Conservation (phyloP, 2,329 filamentous ascomycete species). For the Onygenales sp. region DNA sequence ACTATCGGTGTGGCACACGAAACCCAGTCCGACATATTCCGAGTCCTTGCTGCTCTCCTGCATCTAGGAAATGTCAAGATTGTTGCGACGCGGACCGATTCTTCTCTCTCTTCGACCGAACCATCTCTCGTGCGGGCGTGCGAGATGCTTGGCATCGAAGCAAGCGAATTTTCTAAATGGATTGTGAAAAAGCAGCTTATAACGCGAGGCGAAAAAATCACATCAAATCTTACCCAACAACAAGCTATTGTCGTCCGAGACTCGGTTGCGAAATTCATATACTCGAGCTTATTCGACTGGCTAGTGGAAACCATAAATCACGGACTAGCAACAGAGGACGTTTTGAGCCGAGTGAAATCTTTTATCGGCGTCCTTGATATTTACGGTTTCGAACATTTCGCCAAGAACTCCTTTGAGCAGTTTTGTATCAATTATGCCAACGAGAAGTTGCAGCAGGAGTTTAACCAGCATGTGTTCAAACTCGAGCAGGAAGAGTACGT, state of each 20-base stretch:
- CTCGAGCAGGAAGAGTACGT: conserved; percentile 97
- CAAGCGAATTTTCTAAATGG: conserved; percentile 86
- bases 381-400: conserved; percentile 98
- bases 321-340: conserved; percentile 80
- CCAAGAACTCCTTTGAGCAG: conserved; percentile 98
- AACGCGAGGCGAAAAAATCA: conserved; percentile 94
- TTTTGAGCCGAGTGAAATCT: conserved; percentile 68
- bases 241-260: conserved; percentile 92
- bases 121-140: conserved; percentile 75
- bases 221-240: conserved; percentile 85
- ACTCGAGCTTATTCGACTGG: conserved; percentile 98
- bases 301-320: conserved; percentile 93
- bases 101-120: conserved; percentile 69
- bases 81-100: conserved; percentile 78
- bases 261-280: conserved; percentile 97
- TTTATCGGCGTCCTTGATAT: conserved; percentile 99
- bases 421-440: conserved; percentile 99
- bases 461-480: conserved; percentile 99
- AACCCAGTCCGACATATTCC: conserved; percentile 80
- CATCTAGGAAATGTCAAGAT: conserved; percentile 98
- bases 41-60: conserved; percentile 76
- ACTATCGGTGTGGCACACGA: conserved; percentile 73
- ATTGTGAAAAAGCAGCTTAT: conserved; percentile 98
- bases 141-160: conserved; percentile 76
- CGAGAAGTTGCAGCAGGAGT: conserved; percentile 97